phyloP scores from a whole-genome alignment of 352 stramenopile genomes.

The Globisporangium alternatum region DNA sequence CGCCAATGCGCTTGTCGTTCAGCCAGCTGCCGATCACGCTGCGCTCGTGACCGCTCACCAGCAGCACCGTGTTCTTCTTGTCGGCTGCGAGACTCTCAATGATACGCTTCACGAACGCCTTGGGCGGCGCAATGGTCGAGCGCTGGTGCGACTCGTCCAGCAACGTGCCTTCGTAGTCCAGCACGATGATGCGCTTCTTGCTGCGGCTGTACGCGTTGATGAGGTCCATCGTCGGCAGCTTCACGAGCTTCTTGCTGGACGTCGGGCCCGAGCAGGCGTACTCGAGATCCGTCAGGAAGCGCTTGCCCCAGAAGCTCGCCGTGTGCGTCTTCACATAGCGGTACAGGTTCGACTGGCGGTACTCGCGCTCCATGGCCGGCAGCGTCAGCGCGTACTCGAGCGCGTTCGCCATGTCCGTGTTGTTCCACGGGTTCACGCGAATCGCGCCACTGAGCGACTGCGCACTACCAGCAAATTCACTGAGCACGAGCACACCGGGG shows the following conservation, averaged over 20 bases:
- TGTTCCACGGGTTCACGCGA: conserved; percentile 88
- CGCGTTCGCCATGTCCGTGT: conserved; percentile 74
- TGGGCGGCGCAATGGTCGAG: conserved; percentile 42
- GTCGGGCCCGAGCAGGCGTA: conserved; percentile 37
- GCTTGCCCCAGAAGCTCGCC: conserved; percentile 75
- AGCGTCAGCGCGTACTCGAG: conserved; percentile 85
- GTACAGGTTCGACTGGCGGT: conserved; percentile 87
- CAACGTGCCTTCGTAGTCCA: conserved; percentile 87
- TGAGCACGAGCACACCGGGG: conserved; percentile 83
- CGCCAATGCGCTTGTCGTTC: conserved; percentile 61
- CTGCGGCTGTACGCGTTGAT: conserved; percentile 57
- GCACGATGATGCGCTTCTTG: conserved; percentile 82
- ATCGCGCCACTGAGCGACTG: conserved; percentile 87
- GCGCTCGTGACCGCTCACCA: conserved; percentile 69
- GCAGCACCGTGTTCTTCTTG: conserved; percentile 70
- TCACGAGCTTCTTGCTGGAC: conserved; percentile 42
- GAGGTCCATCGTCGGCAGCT: conserved; percentile 58
- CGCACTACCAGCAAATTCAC: conserved; percentile 86
- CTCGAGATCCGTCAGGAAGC: conserved; percentile 72
- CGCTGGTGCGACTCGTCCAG: conserved; percentile 14
- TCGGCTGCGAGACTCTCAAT: conserved; percentile 32
- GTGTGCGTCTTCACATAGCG: conserved; percentile 87
- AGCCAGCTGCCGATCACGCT: conserved; percentile 89
- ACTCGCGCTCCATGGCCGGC: conserved; percentile 74
- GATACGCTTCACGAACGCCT: conserved; percentile 46